Evolutionary conservation across 768 basidiomycete species (phyloP), one percentile per base, ranked within the genome.

Genomic region (Crucibulum laeve): DNA sequence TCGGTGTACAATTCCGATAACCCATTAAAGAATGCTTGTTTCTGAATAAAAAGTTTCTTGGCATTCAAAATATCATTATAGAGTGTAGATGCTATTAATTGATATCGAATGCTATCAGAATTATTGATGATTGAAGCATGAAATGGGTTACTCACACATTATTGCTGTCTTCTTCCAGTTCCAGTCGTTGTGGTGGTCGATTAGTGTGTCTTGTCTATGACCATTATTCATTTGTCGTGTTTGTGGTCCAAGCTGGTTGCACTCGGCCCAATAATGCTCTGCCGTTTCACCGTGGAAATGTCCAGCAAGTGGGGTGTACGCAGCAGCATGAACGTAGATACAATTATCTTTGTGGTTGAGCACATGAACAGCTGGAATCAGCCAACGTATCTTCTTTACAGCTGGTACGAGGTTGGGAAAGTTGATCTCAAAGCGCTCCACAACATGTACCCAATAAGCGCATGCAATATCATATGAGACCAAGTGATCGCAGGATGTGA

Each of bases 241-340:
- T 17, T 53, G 53, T 2, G 43, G 35, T 0, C 47, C 56, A 3
- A 58, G 42, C 13, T 51, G 50, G 38, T 64, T 63, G 1, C 40
- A 13, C 18, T 55, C 45, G 0, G 42, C 15, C 63, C 64, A 66
- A 1, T 25, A 18, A 2, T 53, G 45, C 50, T 67, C 64, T 0
- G 58, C 53, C 0, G 50, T 56, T 49, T 67, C 62, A 0, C 64
- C 64, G 45, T 58, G 50, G 32, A 60, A 60, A 24, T 62, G 56
- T 0, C 56, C 56, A 1, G 49, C 51, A 14, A 38, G 8, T 2
- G 17, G 8, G 3, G 22, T 50, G 28, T 59, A 65, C 1, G 54
- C 51, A 1, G 53, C 53, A 0, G 56, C 55, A 38, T 37, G 62
- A 0, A 32, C 30, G 45, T 61, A 61, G 5, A 24, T 50, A 30